Percentiles rank a stretch among this genome's conserved stretches.
Evolutionary conservation across 441 rosid genomes (phyloP).

Genomic region (Mallotus japonicus): DNA sequence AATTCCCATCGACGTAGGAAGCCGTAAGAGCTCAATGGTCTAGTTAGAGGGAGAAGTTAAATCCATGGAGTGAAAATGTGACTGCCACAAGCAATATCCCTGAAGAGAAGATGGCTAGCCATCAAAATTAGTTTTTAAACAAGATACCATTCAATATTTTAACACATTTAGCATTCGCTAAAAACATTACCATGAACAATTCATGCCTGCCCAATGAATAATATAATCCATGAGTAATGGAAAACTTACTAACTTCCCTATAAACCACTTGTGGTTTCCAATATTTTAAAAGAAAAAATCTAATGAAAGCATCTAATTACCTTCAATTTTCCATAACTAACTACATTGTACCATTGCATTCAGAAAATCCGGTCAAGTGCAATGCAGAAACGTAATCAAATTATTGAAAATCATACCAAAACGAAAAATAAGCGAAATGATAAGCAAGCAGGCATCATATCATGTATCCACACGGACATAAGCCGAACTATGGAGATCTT

Average conservation of each 20-base stretch:
- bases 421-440: no score
- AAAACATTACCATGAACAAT: not conserved
- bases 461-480: no score
- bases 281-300: not conserved
- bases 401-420: no score
- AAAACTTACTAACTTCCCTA: not conserved
- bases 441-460: no score
- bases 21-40: constrained; percentile 12
- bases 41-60: constrained; percentile 22
- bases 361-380: not conserved
- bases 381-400: not conserved
- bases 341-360: not conserved
- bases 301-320: not conserved
- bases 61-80: constrained; percentile 19
- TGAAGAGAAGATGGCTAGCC: constrained; percentile 23
- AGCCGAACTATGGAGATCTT: not conserved
- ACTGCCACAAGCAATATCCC: constrained; percentile 28
- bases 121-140: constrained; percentile 8
- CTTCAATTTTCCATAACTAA: not conserved
- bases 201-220: no score
- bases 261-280: not conserved
- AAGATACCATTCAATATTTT: not conserved
- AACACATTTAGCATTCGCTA: not conserved
- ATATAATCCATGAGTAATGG: not conserved
- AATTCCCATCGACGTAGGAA: constrained; percentile 35